Percentiles rank a stretch among this genome's conserved stretches.
Conservation (phyloP, 345 rosid genomes). For the Capsella bursapastoris region DNA sequence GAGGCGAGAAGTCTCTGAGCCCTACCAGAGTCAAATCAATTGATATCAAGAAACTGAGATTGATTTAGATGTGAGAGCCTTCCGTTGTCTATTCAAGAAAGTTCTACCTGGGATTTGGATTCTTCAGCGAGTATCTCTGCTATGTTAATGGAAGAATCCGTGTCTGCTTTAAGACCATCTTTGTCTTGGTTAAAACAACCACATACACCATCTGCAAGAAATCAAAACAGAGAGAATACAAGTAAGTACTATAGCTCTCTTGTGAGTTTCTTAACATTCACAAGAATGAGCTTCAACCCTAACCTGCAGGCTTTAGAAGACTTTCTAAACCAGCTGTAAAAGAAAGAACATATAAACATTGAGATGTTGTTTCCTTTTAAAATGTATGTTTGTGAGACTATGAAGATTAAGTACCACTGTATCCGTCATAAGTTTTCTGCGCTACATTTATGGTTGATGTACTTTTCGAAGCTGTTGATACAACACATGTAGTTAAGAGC, state of each 20-base stretch:
- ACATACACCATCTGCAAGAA: slow-evolving; percentile 43
- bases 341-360: slow-evolving; percentile 25
- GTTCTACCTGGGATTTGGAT: slow-evolving; percentile 22
- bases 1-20: slow-evolving; percentile 35
- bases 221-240: slow-evolving; percentile 22
- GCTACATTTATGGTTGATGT: slow-evolving; percentile 12
- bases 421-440: slow-evolving; percentile 23
- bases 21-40: slow-evolving; percentile 31
- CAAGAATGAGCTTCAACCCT: slow-evolving; percentile 16
- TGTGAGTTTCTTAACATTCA: slow-evolving; percentile 21
- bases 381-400: background rate
- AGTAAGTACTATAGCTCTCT: slow-evolving; percentile 7
- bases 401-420: slow-evolving; percentile 21
- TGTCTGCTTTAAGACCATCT: slow-evolving; percentile 41
- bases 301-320: slow-evolving; percentile 43
- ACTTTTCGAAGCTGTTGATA: slow-evolving; percentile 26
- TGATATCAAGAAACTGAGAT: slow-evolving; percentile 5
- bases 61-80: slow-evolving; percentile 13
- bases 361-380: background rate
- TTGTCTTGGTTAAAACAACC: slow-evolving; percentile 41
- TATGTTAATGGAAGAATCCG: slow-evolving; percentile 33
- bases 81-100: background rate
- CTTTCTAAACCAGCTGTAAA: slow-evolving; percentile 23
- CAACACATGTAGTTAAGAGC: slow-evolving; percentile 10
- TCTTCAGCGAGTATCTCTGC: slow-evolving; percentile 39